These are phyloP conservation scores for Tetrapisispora namnaoensis DNA, from an alignment of 805 yeast species.

Conservation along the genomic window DNA sequence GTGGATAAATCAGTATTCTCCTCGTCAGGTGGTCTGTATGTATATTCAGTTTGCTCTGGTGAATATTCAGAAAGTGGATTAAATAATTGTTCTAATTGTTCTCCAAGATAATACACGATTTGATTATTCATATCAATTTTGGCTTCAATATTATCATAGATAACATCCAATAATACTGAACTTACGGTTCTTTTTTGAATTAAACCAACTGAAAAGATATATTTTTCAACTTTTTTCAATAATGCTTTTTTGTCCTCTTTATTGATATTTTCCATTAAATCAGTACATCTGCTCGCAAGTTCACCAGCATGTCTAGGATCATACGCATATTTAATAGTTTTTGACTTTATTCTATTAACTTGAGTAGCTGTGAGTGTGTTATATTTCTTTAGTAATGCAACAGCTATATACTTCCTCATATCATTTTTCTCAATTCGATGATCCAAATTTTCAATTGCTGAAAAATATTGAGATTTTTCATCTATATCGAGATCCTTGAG, in stretches of 20 bases:
- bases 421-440: constrained; percentile 41
- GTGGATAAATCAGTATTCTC: neutral
- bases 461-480: constrained; percentile 57
- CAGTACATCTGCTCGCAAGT: constrained; percentile 53
- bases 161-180: constrained; percentile 60
- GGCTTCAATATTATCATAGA: constrained; percentile 48
- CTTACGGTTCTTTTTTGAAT: constrained; percentile 39
- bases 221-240: neutral
- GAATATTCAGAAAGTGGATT: constrained; percentile 87
- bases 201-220: constrained; percentile 57
- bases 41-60: constrained; percentile 73
- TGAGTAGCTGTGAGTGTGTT: constrained; percentile 38
- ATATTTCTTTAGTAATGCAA: constrained; percentile 58
- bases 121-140: constrained; percentile 61
- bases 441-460: constrained; percentile 63
- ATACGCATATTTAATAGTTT: constrained; percentile 33
- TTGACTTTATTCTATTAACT: constrained; percentile 7
- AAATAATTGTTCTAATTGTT: constrained; percentile 78
- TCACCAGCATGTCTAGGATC: constrained; percentile 85
- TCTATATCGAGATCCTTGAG: constrained; percentile 50
- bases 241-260: constrained; percentile 44
- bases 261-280: constrained; percentile 2
- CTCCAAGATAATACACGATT: constrained; percentile 68
- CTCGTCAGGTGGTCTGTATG: constrained; percentile 51
- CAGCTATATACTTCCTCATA: constrained; percentile 68